Percentiles rank a stretch among this genome's conserved stretches.
Conservation (phyloP, 176 grass and related monocot species). For the Eremochloa ophiuroides region DNA sequence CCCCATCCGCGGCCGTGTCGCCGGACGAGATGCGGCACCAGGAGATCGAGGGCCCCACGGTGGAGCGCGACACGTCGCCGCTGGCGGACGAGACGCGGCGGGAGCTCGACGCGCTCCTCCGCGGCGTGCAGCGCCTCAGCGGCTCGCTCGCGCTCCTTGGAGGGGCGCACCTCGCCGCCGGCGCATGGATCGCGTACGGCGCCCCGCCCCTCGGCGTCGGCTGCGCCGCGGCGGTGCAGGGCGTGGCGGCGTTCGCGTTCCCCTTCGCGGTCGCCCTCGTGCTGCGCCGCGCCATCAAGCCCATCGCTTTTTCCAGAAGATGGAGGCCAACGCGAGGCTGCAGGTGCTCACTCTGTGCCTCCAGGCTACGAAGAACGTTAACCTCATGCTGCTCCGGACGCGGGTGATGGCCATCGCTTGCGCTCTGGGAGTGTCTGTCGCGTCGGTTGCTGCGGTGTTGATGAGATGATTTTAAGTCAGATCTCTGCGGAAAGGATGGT, state of each 20-base stretch:
- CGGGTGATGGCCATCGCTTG: constrained; percentile 62
- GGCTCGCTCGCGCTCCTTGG: constrained; percentile 58
- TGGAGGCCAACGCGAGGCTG: constrained; percentile 80
- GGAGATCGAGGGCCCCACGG: constrained; percentile 92
- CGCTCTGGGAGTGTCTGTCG: constrained; percentile 61
- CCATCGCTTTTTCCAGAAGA: constrained; percentile 93
- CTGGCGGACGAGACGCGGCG: constrained; percentile 78
- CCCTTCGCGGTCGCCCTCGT: constrained; percentile 71
- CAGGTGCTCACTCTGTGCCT: constrained; percentile 84
- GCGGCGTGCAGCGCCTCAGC: constrained; percentile 63
- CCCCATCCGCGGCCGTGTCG: background rate
- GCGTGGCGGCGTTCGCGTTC: constrained; percentile 71
- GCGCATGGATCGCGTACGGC: constrained; percentile 57
- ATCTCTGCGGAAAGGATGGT: background rate
- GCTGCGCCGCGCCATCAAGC: constrained; percentile 72
- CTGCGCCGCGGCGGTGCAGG: constrained; percentile 42
- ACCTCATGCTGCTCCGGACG: constrained; percentile 70
- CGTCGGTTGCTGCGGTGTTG: constrained; percentile 45
- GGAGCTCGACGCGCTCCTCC: constrained; percentile 59
- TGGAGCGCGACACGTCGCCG: constrained; percentile 74
- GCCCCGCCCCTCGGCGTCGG: constrained; percentile 49
- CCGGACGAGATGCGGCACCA: constrained; percentile 59
- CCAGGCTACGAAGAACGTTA: constrained; percentile 69
- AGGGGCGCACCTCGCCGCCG: constrained; percentile 59
- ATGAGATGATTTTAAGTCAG: constrained; percentile 39